Base-by-base conservation (phyloP, 139 green algal genomes). In the Chlamydomonas incerta region DNA sequence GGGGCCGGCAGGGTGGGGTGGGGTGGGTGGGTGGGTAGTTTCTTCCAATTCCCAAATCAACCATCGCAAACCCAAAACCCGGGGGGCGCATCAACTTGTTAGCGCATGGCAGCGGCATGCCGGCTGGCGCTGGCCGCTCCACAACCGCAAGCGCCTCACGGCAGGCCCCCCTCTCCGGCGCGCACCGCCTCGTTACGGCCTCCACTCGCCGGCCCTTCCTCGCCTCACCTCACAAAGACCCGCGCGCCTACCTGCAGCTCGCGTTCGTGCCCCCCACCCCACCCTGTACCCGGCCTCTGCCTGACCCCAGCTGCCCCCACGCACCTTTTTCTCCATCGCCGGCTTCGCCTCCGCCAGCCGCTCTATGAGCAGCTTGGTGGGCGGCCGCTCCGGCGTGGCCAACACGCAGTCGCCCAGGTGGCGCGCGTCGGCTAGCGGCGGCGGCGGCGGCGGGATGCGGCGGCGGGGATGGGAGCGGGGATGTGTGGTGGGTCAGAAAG, bases 341-440 rank as follows among this genome's bases (percentile, higher is more conserved):
- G 76, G 76, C 13, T 73, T 73, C 28, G 76, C 76, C 28, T 83
- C 76, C 52, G 70, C 70, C 20, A 83, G 76, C 35, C 29, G 29
- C 5, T 47, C 37, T 29, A 83, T 24, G 29, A 83, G n/a, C 8
- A 65, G 9, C 26, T 72, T 8, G 1, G 1, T 1, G 17, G 37
- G 2, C 6, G 76, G 76, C 31, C 60, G 76, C 21, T 18, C 9
- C 41, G 76, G 76, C 1, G 76, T 83, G 62, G 76, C 76, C 60
- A 83, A 63, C 62, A 83, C 31, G 37, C 37, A 63, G 1, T 83
- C 76, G 8, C 76, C 76, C 24, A 83, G 41, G 41, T 11, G 31
- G 2, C 76, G 76, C 8, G 62, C 62, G 28, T 83, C 76, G 28
- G 76, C 76, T 83, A 8, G 41, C 41, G 8, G 41, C 5, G 37